Evolutionary conservation across 108 stramenopile species (phyloP), one percentile per base, ranked within the genome.

Genomic region (Discostella stelligeroides): DNA sequence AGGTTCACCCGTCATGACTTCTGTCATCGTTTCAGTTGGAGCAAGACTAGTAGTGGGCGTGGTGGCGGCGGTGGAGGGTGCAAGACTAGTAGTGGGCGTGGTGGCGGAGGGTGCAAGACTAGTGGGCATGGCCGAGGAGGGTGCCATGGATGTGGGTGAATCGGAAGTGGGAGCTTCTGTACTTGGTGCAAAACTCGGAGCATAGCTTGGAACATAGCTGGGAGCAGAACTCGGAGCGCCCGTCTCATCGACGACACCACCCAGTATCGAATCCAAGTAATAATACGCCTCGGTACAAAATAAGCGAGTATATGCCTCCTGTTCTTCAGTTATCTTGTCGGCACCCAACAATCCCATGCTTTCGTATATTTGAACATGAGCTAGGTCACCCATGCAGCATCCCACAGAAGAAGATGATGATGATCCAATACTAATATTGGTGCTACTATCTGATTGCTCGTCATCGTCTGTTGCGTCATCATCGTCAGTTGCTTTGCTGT

Each of bases 201-300:
- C 27, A 27, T n/a, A n/a, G n/a, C n/a, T n/a, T n/a, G n/a, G n/a
- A n/a, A n/a, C n/a, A n/a, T n/a, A n/a, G n/a, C n/a, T n/a, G 4
- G 48, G 48, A 7, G 48, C 53, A 54, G 53, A 27, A 54, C 10
- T 40, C 17, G 66, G 66, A 7, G 15, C 25, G 0, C 37, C 34
- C 1, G 51, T 42, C 4, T 34, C 29, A 14, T 15, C 4, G 7
- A 21, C 8, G 15, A 25, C 29, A 29, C 45, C 45, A 3, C 15
- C 7, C 0, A 55, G 12, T 13, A 37, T 67, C 27, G 51, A 45
- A 5, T 23, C n/a, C 28, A 57, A 68, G 38, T 54, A 30, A 25
- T 56, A 28, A 57, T 21, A 68, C 7, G 56, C 67, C 67, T 68
- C 67, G 56, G 56, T 34, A 47, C 67, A 68, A 58, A 68, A 68